Evolutionary conservation across 2,329 filamentous ascomycete species (phyloP), one percentile per base, ranked within the genome.

Genomic region (Penicillium occitanis): DNA sequence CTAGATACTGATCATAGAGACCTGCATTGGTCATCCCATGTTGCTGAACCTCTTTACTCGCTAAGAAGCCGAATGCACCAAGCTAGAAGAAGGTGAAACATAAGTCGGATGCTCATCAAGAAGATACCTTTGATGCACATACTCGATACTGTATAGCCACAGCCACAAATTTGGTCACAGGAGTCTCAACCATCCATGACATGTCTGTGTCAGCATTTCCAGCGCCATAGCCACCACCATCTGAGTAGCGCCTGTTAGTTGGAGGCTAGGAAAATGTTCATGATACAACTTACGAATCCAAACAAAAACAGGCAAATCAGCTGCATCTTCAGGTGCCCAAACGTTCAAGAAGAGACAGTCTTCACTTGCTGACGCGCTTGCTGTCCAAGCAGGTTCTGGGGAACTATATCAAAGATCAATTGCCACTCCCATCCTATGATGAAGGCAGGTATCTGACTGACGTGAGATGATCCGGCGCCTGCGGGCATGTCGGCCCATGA

Each of bases 1-100:
- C 85, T 19, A 86, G 76, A 13, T 83, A 78, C 71, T 88, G 86
- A 66, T 87, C 85, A 62, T 81, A 76, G 0, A 86, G 74, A 2
- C 79, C 85, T 8, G 79, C 80, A 69, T 87, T 87, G 2, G 82
- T 75, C 1, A 37, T 81, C 64, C 77, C 73, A 13, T 72, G 68
- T 60, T 61, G 2, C 8, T 81, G 75, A 51, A 81, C 75, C n/a
- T 74, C 81, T 44, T 78, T 78, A 35, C 77, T 82, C 22, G 75
- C 77, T 64, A 80, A 71, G 71, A 74, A 83, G 1, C 81, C 81
- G 68, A 83, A 79, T 4, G 78, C 79, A 72, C 6, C 60, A 57
- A 67, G 65, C 65, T 66, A 59, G n/a, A 33, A 17, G 7, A 7
- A 2, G 14, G 8, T 14, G 13, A n/a, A 33, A 33, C 6, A 17